Conservation (phyloP, 257 asterid species). For the Penstemon newberryi region DNA sequence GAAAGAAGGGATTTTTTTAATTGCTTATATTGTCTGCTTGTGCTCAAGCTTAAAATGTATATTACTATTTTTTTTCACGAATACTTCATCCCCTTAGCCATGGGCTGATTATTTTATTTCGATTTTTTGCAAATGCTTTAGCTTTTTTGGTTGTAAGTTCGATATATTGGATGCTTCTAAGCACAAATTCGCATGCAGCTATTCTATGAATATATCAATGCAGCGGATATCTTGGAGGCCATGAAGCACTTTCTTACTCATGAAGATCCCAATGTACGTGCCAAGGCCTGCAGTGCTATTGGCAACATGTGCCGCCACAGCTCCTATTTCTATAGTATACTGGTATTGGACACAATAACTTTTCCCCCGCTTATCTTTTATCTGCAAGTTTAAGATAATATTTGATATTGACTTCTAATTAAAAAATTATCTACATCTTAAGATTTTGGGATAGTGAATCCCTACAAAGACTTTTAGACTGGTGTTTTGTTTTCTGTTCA, state of each 20-base stretch:
- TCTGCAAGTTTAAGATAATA: background rate
- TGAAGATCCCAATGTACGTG: slow-evolving; percentile 87
- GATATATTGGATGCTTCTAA: slow-evolving; percentile 23
- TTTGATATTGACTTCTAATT: slow-evolving; percentile 17
- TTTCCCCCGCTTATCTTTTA: background rate
- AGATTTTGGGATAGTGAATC: background rate
- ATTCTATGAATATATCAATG: slow-evolving; percentile 67
- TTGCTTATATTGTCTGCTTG: background rate
- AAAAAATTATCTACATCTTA: background rate
- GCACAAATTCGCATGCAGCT: slow-evolving; percentile 46
- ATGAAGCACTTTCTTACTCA: slow-evolving; percentile 75
- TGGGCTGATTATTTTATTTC: slow-evolving; percentile 3
- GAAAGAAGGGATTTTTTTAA: background rate
- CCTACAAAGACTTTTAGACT: background rate
- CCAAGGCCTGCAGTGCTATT: slow-evolving; percentile 89
- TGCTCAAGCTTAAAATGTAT: slow-evolving; percentile 11
- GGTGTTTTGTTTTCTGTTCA: background rate
- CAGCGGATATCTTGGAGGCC: slow-evolving; percentile 75
- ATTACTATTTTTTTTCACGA: background rate
- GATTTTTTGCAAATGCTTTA: slow-evolving; percentile 11
- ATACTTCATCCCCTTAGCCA: slow-evolving; percentile 2
- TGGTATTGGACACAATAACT: slow-evolving; percentile 48
- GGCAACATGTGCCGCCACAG: slow-evolving; percentile 99
- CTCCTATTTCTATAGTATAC: slow-evolving; percentile 73
- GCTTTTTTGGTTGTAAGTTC: slow-evolving; percentile 6